Conservation (phyloP, 805 yeast species). For the Spathaspora hagerdaliae region DNA sequence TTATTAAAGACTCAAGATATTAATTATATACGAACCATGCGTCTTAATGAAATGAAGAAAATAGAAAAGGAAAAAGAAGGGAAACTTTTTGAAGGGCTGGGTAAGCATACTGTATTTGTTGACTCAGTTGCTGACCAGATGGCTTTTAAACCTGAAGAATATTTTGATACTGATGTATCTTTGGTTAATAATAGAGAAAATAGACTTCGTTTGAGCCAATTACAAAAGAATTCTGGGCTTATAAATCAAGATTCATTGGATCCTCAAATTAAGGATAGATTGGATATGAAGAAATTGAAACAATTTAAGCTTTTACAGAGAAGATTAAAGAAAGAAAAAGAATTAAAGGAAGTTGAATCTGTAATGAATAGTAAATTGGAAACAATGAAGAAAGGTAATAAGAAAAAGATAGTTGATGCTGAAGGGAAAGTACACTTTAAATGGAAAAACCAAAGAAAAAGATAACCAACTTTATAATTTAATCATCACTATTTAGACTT, state of each 20-base stretch:
- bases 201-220: slow-evolving; percentile 60
- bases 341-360: slow-evolving; percentile 64
- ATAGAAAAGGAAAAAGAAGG: slow-evolving; percentile 53
- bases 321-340: slow-evolving; percentile 64
- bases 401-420: slow-evolving; percentile 64
- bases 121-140: slow-evolving; percentile 55
- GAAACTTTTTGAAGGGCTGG: slow-evolving; percentile 51
- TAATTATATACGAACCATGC: slow-evolving; percentile 74
- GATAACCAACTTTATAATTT: slow-evolving; percentile 16
- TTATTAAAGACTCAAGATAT: slow-evolving; percentile 87
- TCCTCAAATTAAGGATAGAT: slow-evolving; percentile 24
- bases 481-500: slow-evolving; percentile 42
- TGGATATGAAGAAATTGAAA: slow-evolving; percentile 54
- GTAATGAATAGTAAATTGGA: slow-evolving; percentile 78
- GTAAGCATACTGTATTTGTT: slow-evolving; percentile 84
- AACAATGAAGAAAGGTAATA: slow-evolving; percentile 84
- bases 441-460: slow-evolving; percentile 80
- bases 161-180: slow-evolving; percentile 66
- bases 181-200: slow-evolving; percentile 66
- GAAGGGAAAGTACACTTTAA: slow-evolving; percentile 71
- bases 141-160: slow-evolving; percentile 57
- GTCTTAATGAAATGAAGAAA: slow-evolving; percentile 64
- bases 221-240: slow-evolving; percentile 37
- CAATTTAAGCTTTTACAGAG: slow-evolving; percentile 57
- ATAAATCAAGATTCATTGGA: slow-evolving; percentile 30